Conservation (phyloP, 768 basidiomycete species). For the Amanita brunnescens region DNA sequence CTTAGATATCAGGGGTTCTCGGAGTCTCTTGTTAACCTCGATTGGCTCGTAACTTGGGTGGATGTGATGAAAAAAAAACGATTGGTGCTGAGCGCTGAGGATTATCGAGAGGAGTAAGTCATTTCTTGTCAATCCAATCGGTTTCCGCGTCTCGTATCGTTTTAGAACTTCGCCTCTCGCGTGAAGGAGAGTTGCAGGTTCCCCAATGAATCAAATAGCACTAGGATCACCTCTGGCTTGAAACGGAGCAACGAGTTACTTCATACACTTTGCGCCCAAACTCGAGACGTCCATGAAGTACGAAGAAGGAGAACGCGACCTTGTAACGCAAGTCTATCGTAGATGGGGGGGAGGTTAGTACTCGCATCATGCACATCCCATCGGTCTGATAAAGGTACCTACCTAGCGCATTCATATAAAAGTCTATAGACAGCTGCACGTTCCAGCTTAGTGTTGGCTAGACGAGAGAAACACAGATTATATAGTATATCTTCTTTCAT, state of each 20-base stretch:
- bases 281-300: conserved; percentile 93
- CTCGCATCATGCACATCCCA: not conserved
- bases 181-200: conserved; percentile 66
- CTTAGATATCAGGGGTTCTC: conserved; percentile 96
- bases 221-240: conserved; percentile 81
- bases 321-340: conserved; percentile 98
- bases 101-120: conserved; percentile 62
- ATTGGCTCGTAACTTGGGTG: conserved; percentile 84
- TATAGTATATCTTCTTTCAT: too few relatives aligned
- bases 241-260: conserved; percentile 93
- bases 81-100: conserved; percentile 60
- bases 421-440: conserved; percentile 83
- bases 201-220: conserved; percentile 59
- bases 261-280: conserved; percentile 85
- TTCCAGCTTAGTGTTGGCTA: conserved; percentile 82
- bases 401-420: too few relatives aligned
- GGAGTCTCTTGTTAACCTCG: conserved; percentile 81
- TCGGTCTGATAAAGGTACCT: conserved; percentile 1
- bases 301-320: conserved; percentile 82
- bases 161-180: conserved; percentile 60
- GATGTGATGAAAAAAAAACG: conserved; percentile 75
- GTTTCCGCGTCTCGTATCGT: not conserved
- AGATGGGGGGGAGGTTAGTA: conserved; percentile 62
- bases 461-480: too few relatives aligned
- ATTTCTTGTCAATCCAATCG: not conserved